Evolutionary conservation across 805 yeast genomes (phyloP), one percentile per base, ranked within the genome.

Genomic region (Komagataella mondaviorum): DNA sequence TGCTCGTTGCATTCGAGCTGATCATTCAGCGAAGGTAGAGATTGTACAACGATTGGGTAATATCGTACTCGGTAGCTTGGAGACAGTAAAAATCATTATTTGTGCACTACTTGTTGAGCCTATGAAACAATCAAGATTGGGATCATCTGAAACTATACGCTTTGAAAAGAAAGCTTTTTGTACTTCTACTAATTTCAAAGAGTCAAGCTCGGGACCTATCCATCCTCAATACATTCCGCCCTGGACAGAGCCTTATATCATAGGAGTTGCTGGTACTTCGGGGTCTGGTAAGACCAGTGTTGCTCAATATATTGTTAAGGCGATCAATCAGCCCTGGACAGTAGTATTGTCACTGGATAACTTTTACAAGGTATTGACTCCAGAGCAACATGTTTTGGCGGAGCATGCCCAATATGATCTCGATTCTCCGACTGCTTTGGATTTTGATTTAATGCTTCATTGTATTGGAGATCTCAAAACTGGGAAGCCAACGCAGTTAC

Each of bases 221-320:
- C 48, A 20, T 46, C 46, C 22, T 4, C 60, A 59, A 23, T 85
- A 85, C 57, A 72, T 76, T 6, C 95, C 95, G 6, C 95, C 95
- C n/a, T 86, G 95, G 95, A 79, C 81, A 1, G 82, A 85, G 49
- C 95, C 95, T 0, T 87, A 85, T 58, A 78, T 87, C 49, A 87
- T 87, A 56, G 95, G 95, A n/a, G 76, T 87, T 17, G 95, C 95
- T 0, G 95, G 96, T 1, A 75, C 80, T 23, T 79, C 87, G 14
- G 95, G 98, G 1, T 87, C 96, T 0, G 99, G 99, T 1, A 91
- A 91, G 63, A 91, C 98, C 0, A 84, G 95, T 43, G 88, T 93
- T 17, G 93, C 97, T 0, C 81, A 88, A 44, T 77, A 78, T 55
- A 83, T 93, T 58, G 86, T 90, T 50, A 78, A 83, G 51, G 81